Conservation (phyloP, 495 filamentous ascomycete genomes). For the Xylaria intraflava region DNA sequence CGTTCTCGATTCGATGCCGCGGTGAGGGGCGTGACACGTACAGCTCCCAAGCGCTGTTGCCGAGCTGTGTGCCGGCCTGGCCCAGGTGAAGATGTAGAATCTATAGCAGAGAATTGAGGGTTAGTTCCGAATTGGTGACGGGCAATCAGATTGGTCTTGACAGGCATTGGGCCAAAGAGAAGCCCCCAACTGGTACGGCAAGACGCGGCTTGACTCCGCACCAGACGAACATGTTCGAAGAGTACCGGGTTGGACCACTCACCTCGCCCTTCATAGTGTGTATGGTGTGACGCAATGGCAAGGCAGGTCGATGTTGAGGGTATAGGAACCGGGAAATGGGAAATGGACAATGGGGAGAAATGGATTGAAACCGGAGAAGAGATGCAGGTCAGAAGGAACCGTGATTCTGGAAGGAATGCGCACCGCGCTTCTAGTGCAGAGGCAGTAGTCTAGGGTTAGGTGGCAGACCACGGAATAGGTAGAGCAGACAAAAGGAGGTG, state of each 20-base stretch:
- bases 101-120: conserved; percentile 33
- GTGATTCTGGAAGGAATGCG: conserved; percentile 12
- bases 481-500: conserved; percentile 7
- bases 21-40: conserved; percentile 51
- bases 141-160: neutral
- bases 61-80: conserved; percentile 89
- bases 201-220: neutral
- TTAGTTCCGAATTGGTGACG: neutral
- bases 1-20: neutral
- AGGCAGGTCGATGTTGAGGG: conserved; percentile 4
- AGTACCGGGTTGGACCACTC: conserved; percentile 13
- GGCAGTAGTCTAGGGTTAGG: neutral
- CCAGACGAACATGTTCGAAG: neutral
- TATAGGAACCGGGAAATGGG: conserved; percentile 14
- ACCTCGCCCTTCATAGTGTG: conserved; percentile 35
- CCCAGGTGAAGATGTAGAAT: conserved; percentile 87
- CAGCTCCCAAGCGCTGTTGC: conserved; percentile 94
- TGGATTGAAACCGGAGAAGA: conserved; percentile 18
- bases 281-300: conserved; percentile 14
- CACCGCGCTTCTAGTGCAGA: conserved; percentile 20
- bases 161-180: neutral
- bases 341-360: too few relatives aligned
- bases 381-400: conserved; percentile 1
- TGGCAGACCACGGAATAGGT: neutral
- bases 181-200: neutral